Evolutionary conservation across 768 basidiomycete species (phyloP), one percentile per base, ranked within the genome.

Genomic region (Crucibulum laeve): DNA sequence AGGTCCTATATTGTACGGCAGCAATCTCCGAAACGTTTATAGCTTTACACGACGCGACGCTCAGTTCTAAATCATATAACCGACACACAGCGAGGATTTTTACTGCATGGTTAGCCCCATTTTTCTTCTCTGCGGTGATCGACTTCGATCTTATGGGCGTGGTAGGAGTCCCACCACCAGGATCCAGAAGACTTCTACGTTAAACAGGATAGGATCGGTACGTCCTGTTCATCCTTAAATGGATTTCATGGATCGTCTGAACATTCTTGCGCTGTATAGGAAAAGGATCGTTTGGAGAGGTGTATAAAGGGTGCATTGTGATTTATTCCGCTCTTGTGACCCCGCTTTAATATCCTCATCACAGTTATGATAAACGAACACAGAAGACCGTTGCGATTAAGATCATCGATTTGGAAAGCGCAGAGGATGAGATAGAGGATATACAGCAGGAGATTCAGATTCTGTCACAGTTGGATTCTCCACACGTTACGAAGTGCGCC

Each of bases 381-480:
- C 90, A 93, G 63, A 87, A 87, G 71, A 93, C 95, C 1, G 96
- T 99, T 19, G 96, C 96, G 35, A 98, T 99, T 74, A 99, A 94
- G 83, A 95, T 98, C 55, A 98, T 99, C 62, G 94, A 98, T 71
- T 80, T 99, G 24, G 96, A 99, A 67, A 92, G 90, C 59, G 96
- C 96, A 40, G 96, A 98, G 65, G 96, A 99, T 60, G 96, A 99
- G 71, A 97, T 98, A 59, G 96, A 98, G 63, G 96, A 98, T 68
- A 98, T 99, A 47, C 92, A 98, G 56, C 91, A 96, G 62, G 96
- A 99, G 65, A 98, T 99, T 44, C 91, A 96, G 64, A 98, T 99
- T 49, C 79, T 99, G 11, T 92, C 91, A 5, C 94, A 97, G 60
- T 67, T 99, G 52, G 95, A 98, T 65, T 97, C 93, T 19, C 85